Evolutionary conservation across 2,329 filamentous ascomycete species (phyloP).

Genomic region (Diaporthe citri): DNA sequence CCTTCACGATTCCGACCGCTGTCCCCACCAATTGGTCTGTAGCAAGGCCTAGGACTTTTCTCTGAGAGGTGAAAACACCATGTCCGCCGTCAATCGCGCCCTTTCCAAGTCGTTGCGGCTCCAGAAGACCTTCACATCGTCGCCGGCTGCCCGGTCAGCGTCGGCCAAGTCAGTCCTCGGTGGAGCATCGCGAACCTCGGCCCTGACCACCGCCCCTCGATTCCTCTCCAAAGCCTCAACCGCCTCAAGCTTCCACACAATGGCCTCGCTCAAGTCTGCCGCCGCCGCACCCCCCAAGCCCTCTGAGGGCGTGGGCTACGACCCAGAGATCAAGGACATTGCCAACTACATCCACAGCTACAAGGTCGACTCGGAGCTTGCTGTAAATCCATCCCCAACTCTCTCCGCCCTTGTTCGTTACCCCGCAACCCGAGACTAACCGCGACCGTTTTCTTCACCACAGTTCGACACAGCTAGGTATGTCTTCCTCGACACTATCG

Average conservation of each 20-base stretch:
- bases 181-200: slow-evolving; percentile 35
- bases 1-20: background rate
- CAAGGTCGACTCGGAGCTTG: slow-evolving; percentile 89
- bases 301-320: slow-evolving; percentile 74
- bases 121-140: slow-evolving; percentile 54
- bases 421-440: slow-evolving; percentile 42
- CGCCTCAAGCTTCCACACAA: slow-evolving; percentile 62
- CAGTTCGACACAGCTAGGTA: slow-evolving; percentile 96
- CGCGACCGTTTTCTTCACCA: slow-evolving; percentile 33
- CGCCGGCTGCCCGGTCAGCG: slow-evolving; percentile 52
- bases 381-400: slow-evolving; percentile 67
- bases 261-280: slow-evolving; percentile 59
- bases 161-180: slow-evolving; percentile 43
- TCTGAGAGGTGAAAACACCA: slow-evolving; percentile 30
- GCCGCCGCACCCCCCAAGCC: slow-evolving; percentile 61
- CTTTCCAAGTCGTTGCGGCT: slow-evolving; percentile 67
- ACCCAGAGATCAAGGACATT: slow-evolving; percentile 95
- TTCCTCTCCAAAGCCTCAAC: slow-evolving; percentile 45
- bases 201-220: slow-evolving; percentile 48
- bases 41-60: background rate
- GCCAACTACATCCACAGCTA: slow-evolving; percentile 95
- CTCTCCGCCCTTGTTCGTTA: background rate
- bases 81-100: slow-evolving; percentile 59
- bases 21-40: slow-evolving; percentile 4
- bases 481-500: slow-evolving; percentile 96